These are phyloP conservation scores for Letharia columbiana DNA, from an alignment of 495 filamentous ascomycete species.

Conservation along the genomic window DNA sequence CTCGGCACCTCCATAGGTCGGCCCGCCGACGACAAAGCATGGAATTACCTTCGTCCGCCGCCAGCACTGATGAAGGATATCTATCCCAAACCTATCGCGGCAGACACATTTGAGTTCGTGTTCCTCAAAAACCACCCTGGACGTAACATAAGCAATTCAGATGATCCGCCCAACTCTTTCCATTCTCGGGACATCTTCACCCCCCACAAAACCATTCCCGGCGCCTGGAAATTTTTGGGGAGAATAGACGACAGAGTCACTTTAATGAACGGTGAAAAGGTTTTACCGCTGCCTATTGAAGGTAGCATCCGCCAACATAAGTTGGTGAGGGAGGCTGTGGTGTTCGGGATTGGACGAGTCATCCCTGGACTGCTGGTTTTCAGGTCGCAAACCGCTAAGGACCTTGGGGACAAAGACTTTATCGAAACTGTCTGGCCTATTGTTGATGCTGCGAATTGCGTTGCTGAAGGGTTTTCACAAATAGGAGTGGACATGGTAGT, in stretches of 20 bases:
- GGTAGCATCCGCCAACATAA: constrained; percentile 42
- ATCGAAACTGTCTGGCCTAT: constrained; percentile 39
- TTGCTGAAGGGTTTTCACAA: constrained; percentile 46
- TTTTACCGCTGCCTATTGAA: constrained; percentile 54
- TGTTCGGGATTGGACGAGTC: constrained; percentile 35
- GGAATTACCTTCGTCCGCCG: constrained; percentile 45
- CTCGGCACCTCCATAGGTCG: constrained; percentile 43
- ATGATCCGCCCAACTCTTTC: too few species aligned
- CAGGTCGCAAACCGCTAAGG: constrained; percentile 30
- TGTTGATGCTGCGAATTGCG: constrained; percentile 41
- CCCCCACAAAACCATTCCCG: constrained; percentile 48
- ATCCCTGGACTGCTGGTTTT: constrained; percentile 45
- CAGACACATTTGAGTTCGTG: constrained; percentile 42
- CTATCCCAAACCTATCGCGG: constrained; percentile 40
- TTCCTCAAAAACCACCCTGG: constrained; percentile 22
- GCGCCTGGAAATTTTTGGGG: constrained; percentile 55
- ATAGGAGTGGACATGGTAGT: constrained; percentile 45
- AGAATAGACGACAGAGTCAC: constrained; percentile 55
- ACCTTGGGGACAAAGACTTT: constrained; percentile 33
- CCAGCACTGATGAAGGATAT: constrained; percentile 38
- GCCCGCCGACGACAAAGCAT: constrained; percentile 38
- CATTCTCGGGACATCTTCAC: constrained; percentile 32
- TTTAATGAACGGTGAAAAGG: constrained; percentile 59
- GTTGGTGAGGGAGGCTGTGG: constrained; percentile 46
- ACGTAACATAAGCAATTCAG: too few species aligned